These are phyloP conservation scores for Colletotrichum magnum DNA, from an alignment of 2,329 filamentous ascomycete genomes.

Conservation along the genomic window DNA sequence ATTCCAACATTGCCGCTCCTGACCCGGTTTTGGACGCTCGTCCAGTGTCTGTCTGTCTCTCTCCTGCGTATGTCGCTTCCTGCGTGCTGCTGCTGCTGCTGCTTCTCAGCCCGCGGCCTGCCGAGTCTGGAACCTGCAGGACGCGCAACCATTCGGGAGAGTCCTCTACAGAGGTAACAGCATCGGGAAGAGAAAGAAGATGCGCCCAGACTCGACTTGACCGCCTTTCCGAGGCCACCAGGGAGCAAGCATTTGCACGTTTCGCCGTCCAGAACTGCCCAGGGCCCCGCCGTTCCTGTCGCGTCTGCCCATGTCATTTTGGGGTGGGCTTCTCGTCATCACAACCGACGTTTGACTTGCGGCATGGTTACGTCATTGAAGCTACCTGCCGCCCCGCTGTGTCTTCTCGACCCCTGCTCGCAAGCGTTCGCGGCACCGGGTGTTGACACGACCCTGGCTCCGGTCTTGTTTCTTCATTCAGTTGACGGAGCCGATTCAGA, in stretches of 20 bases:
- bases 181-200: too few relatives aligned
- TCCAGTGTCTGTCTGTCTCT: too few relatives aligned
- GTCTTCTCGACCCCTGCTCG: slow-evolving; percentile 18
- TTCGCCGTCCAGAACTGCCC: neutral
- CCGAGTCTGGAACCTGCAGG: slow-evolving; percentile 14
- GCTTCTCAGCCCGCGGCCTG: neutral
- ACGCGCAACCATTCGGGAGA: neutral
- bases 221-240: slow-evolving; percentile 17
- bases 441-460: slow-evolving; percentile 8
- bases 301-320: slow-evolving; percentile 6
- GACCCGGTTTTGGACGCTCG: too few relatives aligned
- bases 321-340: slow-evolving; percentile 15
- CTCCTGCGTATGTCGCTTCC: neutral
- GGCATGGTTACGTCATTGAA: slow-evolving; percentile 33
- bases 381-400: slow-evolving; percentile 8
- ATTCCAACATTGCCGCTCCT: too few relatives aligned
- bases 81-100: neutral
- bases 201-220: neutral
- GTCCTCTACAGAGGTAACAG: neutral
- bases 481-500: slow-evolving; percentile 15
- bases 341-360: slow-evolving; percentile 11
- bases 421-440: slow-evolving; percentile 13
- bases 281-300: neutral
- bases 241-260: too few relatives aligned
- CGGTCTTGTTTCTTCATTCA: slow-evolving; percentile 13